A percentile compares a stretch with the other conserved stretches of the same genome.
Evolutionary conservation across 139 green algal genomes (phyloP).

Genomic region (Coelastrella sp.): DNA sequence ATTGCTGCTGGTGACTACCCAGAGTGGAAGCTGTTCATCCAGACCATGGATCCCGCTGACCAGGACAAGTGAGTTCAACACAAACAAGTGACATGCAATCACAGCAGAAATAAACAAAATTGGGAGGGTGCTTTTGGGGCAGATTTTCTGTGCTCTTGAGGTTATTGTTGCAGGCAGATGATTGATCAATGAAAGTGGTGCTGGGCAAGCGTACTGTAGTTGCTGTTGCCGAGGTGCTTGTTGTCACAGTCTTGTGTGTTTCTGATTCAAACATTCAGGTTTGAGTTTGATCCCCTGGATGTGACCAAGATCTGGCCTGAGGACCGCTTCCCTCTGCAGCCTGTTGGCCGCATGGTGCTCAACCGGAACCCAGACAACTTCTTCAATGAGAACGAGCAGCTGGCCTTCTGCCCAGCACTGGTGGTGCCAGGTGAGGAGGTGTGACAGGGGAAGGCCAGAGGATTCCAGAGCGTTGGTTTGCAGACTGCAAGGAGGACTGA

Average conservation of each 20-base stretch:
- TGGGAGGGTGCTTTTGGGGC: too few relatives aligned
- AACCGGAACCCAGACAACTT: constrained; percentile 86
- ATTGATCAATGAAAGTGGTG: background rate
- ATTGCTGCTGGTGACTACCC: constrained; percentile 93
- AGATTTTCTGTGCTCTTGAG: too few relatives aligned
- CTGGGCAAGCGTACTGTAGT: background rate
- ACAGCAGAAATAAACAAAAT: too few relatives aligned
- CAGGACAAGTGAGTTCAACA: constrained; percentile 71
- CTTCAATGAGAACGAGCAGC: constrained; percentile 86
- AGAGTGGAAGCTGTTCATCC: constrained; percentile 94
- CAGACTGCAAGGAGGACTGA: too few relatives aligned
- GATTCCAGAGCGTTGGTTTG: too few relatives aligned
- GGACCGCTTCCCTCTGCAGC: constrained; percentile 83
- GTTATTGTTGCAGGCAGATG: too few relatives aligned
- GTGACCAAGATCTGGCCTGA: constrained; percentile 90
- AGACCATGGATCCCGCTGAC: constrained; percentile 91
- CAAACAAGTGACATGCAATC: background rate
- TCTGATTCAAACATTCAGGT: too few relatives aligned
- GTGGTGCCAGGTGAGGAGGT: constrained; percentile 69
- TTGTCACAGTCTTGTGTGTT: too few relatives aligned
- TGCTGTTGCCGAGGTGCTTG: background rate
- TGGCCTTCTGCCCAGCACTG: constrained; percentile 86
- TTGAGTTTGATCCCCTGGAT: constrained; percentile 85
- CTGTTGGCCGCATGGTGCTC: background rate
- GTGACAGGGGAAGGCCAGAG: background rate